A percentile compares a stretch with the other conserved stretches of the same genome.
Conservation (phyloP, 2,329 filamentous ascomycete genomes). For the Neofusicoccum kwambonambiense region DNA sequence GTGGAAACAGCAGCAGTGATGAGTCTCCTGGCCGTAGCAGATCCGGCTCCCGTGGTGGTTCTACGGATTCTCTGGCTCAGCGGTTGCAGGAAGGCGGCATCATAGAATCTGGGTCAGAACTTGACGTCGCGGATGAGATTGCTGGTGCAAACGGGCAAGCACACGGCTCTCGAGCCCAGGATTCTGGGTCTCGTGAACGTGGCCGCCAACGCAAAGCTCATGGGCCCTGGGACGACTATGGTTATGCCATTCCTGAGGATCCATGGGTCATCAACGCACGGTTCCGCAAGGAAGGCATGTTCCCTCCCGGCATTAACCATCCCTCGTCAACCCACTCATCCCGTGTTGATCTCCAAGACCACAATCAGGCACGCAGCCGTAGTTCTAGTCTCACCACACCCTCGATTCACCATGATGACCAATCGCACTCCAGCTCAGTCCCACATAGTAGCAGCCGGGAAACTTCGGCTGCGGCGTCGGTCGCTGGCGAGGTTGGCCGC, state of each 20-base stretch:
- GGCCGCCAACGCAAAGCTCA: constrained; percentile 42
- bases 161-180: neutral
- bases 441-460: constrained; percentile 34
- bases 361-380: constrained; percentile 3
- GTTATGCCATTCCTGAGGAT: constrained; percentile 86
- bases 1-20: constrained; percentile 40
- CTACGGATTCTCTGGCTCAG: constrained; percentile 13
- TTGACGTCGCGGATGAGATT: constrained; percentile 6
- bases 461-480: constrained; percentile 30
- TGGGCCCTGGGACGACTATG: constrained; percentile 51
- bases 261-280: constrained; percentile 93
- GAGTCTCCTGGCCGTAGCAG: constrained; percentile 17
- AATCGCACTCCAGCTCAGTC: neutral
- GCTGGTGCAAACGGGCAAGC: constrained; percentile 1
- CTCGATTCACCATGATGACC: constrained; percentile 7
- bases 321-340: constrained; percentile 51
- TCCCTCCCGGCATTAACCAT: constrained; percentile 50
- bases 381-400: constrained; percentile 8
- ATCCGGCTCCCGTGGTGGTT: constrained; percentile 12
- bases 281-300: constrained; percentile 79
- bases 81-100: constrained; percentile 7
- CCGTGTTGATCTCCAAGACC: constrained; percentile 45
- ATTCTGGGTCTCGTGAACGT: constrained; percentile 24
- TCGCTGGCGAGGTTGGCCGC: constrained; percentile 33
- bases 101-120: constrained; percentile 11